These are phyloP conservation scores for Melastoma candidum DNA, from an alignment of 441 rosid species.

Conservation along the genomic window DNA sequence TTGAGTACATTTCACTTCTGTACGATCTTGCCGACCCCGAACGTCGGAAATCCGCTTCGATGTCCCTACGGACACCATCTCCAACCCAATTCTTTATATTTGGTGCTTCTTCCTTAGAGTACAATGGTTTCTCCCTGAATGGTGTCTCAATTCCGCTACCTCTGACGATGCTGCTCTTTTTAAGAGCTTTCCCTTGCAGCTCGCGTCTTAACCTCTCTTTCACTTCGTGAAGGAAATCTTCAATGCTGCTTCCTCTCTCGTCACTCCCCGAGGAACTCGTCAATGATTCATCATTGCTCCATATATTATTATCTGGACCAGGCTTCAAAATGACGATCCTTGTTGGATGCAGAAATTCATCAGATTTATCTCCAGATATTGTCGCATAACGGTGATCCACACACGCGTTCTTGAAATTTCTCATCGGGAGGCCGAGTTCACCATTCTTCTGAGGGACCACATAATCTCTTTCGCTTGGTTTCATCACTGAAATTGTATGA, in stretches of 20 bases:
- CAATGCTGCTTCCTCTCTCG: constrained; percentile 59
- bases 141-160: constrained; percentile 80
- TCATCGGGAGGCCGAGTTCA: constrained; percentile 7
- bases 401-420: constrained; percentile 10
- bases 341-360: constrained; percentile 30
- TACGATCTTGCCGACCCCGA: constrained; percentile 69
- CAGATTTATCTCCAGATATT: constrained; percentile 29
- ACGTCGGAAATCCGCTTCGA: constrained; percentile 37
- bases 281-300: constrained; percentile 48
- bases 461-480: constrained; percentile 17
- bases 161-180: constrained; percentile 42
- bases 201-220: constrained; percentile 70
- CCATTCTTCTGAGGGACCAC: constrained; percentile 14
- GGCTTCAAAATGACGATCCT: constrained; percentile 78
- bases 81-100: constrained; percentile 42
- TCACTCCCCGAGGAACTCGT: constrained; percentile 49
- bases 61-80: constrained; percentile 17
- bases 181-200: constrained; percentile 53
- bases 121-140: constrained; percentile 47
- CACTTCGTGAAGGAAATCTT: constrained; percentile 86
- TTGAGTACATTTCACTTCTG: constrained; percentile 47
- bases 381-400: neutral
- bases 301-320: constrained; percentile 51
- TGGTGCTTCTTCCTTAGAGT: constrained; percentile 17
- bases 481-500: neutral